Conservation (phyloP, 208 protist genomes). For the Leishmania arabica region DNA sequence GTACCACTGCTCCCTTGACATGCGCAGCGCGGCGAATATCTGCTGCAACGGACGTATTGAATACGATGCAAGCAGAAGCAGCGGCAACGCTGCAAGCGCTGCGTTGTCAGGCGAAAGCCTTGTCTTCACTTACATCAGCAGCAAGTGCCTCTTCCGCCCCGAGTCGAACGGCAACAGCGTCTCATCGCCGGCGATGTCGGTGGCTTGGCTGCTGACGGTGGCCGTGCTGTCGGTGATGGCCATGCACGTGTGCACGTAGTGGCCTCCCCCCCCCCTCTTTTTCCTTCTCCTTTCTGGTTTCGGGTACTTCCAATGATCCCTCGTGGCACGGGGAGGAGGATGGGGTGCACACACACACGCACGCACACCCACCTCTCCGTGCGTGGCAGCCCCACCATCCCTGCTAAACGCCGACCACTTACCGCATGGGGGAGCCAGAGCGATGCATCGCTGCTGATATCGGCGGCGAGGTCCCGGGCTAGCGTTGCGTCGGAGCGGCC, state of each 20-base stretch:
- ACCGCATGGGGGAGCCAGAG: not conserved
- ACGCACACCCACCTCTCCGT: not conserved
- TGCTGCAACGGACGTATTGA: conserved; percentile 32
- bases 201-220: not conserved
- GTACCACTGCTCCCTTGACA: conserved; percentile 16
- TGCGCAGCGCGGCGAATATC: not conserved
- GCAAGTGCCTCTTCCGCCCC: conserved; percentile 16
- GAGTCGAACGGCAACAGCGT: not conserved
- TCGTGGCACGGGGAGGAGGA: not conserved
- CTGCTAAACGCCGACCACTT: not conserved
- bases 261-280: not conserved
- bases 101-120: not conserved
- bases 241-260: not conserved
- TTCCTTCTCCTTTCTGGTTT: not conserved
- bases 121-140: conserved; percentile 14
- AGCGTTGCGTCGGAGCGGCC: not conserved
- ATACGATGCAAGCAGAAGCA: not conserved
- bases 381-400: not conserved
- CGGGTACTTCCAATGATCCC: not conserved
- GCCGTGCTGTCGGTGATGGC: not conserved
- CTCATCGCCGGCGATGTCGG: not conserved
- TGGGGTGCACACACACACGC: too few relatives aligned
- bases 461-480: not conserved
- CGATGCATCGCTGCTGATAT: not conserved
- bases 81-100: not conserved